A percentile compares a stretch with the other conserved stretches of the same genome.
phyloP scores from a whole-genome alignment of 164 flowering plant species.

The Warburgia ugandensis region DNA sequence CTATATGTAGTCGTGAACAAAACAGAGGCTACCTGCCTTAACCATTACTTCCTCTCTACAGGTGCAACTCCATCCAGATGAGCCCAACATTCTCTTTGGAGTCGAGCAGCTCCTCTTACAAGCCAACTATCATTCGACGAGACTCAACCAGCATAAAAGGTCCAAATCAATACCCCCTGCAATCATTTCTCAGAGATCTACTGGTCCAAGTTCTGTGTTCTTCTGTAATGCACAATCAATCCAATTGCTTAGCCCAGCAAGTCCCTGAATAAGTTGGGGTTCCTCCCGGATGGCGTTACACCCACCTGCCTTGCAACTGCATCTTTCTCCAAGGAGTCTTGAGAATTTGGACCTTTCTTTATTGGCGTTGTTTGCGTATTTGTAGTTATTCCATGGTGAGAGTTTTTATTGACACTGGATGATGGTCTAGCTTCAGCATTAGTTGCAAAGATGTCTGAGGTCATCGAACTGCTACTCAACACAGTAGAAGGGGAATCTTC shows the following conservation, averaged over 20 bases:
- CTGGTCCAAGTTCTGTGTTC: no score
- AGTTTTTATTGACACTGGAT: slow-evolving; percentile 12
- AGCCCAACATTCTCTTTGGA: no score
- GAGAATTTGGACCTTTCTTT: slow-evolving; percentile 63
- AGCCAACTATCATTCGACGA: no score
- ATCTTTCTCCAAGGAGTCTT: slow-evolving; percentile 71
- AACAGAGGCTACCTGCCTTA: no score
- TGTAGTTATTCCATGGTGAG: slow-evolving; percentile 17
- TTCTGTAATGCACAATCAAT: no score
- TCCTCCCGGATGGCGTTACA: slow-evolving; percentile 71
- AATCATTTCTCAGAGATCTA: no score
- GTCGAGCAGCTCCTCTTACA: no score
- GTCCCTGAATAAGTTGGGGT: slow-evolving; percentile 88
- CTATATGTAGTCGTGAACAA: no score
- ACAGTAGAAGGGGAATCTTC: slow-evolving; percentile 29
- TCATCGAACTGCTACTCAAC: slow-evolving; percentile 12
- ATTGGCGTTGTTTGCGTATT: slow-evolving; percentile 12
- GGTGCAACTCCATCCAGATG: no score
- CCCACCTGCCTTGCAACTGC: slow-evolving; percentile 92
- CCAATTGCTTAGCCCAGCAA: slow-evolving; percentile 86
- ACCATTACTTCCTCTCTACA: no score
- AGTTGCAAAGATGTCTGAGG: slow-evolving; percentile 12
- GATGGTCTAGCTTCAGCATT: slow-evolving; percentile 26
- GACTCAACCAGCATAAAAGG: no score
- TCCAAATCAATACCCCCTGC: no score